These are phyloP conservation scores for Bothriochloa decipiens DNA, from an alignment of 176 grass and related monocot species.

Conservation along the genomic window DNA sequence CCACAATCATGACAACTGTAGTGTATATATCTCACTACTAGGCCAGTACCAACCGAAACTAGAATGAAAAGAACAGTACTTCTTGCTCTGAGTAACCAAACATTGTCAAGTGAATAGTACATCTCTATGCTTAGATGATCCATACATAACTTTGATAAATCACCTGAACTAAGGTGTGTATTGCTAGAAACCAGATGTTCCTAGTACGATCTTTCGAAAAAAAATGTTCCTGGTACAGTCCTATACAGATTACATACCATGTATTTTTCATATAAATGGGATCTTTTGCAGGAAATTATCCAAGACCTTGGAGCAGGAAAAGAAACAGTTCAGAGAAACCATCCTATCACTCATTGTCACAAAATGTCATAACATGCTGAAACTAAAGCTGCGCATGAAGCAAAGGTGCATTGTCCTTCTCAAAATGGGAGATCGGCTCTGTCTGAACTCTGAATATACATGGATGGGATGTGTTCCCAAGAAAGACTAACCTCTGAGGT, in stretches of 20 bases:
- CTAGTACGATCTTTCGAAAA: no score
- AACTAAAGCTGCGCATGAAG: neutral
- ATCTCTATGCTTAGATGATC: neutral
- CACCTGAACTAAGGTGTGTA: neutral
- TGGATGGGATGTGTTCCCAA: neutral
- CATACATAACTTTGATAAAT: neutral
- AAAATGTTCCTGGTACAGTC: no score
- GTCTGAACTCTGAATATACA: neutral
- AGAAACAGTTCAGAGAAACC: neutral
- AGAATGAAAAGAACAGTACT: neutral
- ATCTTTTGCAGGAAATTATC: neutral
- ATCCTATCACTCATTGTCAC: neutral
- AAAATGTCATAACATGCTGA: neutral
- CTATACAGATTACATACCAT: neutral
- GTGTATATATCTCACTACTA: neutral
- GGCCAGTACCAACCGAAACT: neutral
- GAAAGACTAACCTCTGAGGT: constrained; percentile 64
- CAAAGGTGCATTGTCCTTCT: neutral
- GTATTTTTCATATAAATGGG: neutral
- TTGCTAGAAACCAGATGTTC: neutral
- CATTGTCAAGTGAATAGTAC: neutral
- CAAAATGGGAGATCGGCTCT: neutral
- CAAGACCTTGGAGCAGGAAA: neutral
- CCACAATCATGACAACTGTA: no score
- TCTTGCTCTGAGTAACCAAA: neutral